phyloP scores from a whole-genome alignment of 2,329 filamentous ascomycete genomes.

The Endothia cerciana region DNA sequence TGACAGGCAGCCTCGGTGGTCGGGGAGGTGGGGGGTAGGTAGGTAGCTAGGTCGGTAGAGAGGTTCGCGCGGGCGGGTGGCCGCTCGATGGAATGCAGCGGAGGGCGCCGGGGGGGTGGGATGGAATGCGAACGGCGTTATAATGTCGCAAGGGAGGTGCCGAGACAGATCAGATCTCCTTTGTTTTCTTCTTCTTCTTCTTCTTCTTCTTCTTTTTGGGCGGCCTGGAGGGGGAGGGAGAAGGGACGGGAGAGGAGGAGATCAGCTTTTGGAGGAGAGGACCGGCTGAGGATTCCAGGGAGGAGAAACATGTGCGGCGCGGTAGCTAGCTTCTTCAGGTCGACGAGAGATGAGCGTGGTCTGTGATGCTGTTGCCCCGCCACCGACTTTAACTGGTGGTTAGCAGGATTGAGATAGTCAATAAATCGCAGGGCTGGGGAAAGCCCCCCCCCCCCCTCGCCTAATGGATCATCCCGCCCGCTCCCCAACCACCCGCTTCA shows the following conservation, averaged over 20 bases:
- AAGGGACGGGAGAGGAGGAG: no score
- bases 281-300: no score
- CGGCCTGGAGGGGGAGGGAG: no score
- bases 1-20: constrained; percentile 33
- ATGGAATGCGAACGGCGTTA: background rate
- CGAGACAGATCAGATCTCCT: background rate
- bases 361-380: constrained; percentile 5
- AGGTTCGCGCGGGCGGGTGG: background rate
- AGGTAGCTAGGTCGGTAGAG: no score
- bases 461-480: background rate
- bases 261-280: no score
- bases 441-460: constrained; percentile 2
- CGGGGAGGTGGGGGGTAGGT: constrained; percentile 1
- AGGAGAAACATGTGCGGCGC: background rate
- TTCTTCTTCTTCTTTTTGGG: no score
- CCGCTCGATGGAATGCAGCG: background rate
- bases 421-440: constrained; percentile 16
- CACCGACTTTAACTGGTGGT: constrained; percentile 10
- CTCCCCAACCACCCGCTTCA: constrained; percentile 10
- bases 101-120: background rate
- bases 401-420: constrained; percentile 1
- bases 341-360: background rate
- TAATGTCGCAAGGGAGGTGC: background rate
- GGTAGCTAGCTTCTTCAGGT: background rate
- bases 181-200: no score